These are phyloP conservation scores for Pseudogymnoascus sp. DNA, from an alignment of 2,329 filamentous ascomycete genomes.

Conservation along the genomic window DNA sequence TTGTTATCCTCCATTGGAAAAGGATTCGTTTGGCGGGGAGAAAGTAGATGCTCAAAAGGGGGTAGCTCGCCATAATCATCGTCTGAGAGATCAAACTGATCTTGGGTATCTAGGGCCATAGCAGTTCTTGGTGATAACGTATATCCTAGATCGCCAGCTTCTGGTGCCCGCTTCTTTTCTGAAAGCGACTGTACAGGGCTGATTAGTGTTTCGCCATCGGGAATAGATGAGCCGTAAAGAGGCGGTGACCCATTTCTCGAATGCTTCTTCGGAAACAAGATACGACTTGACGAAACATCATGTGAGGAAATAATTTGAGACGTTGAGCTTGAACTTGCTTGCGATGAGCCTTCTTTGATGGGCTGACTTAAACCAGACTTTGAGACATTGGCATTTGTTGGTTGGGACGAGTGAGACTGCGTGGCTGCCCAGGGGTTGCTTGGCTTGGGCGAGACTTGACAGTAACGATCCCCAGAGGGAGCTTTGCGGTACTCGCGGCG, in stretches of 20 bases:
- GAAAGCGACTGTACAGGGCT: neutral
- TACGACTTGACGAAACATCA: neutral
- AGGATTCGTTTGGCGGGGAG: neutral
- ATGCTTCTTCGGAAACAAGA: constrained; percentile 2
- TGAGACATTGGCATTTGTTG: neutral
- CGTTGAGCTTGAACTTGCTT: neutral
- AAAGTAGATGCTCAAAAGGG: neutral
- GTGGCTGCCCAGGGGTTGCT: neutral
- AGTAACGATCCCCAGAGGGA: neutral
- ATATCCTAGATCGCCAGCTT: neutral
- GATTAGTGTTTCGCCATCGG: neutral
- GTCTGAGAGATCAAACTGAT: neutral
- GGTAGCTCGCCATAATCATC: neutral
- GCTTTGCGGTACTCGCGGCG: neutral
- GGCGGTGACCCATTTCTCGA: neutral
- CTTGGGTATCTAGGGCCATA: neutral
- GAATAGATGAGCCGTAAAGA: neutral
- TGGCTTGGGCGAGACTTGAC: neutral
- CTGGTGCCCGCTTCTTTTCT: neutral
- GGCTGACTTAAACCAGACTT: neutral
- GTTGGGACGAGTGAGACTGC: neutral
- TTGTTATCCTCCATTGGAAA: neutral
- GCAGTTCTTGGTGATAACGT: neutral
- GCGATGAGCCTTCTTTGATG: neutral
- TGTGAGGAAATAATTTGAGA: neutral